Evolutionary conservation across 169 alveolate genomes (phyloP), one percentile per base, ranked within the genome.

Genomic region (Toxoplasma gondii): DNA sequence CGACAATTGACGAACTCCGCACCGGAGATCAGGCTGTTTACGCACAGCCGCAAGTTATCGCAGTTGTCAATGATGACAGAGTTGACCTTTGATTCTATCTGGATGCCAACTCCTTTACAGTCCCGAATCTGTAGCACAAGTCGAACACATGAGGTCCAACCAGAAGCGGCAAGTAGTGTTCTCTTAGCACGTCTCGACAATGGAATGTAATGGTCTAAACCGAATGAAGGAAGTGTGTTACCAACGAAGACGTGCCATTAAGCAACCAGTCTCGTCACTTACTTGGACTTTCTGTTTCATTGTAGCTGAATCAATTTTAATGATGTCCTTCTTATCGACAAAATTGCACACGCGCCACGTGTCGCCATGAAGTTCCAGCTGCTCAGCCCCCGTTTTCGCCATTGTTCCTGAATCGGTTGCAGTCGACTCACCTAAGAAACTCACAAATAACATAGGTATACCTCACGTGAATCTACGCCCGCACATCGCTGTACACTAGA

Each of bases 1-100:
- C 88, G 93, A 41, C 96, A 95, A 91, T 95, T 93, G 81, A 96
- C 96, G 27, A 95, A 93, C 84, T 96, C 97, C 7, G 95, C 95
- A 0, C 97, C 88, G 4, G 97, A 94, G 29, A 96, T 96, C 88
- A 96, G 43, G 67, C 92, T 92, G 39, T n/a, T 27, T 19, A 92
- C 95, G 91, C 95, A 92, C 53, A 92, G 88, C 31, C 95, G 92
- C 53, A 74, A 29, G 64, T 92, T 74, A 22, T 69, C 78, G 38
- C 95, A 92, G 83, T 82, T 58, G 74, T 92, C 95, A 39, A 92
- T 22, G 38, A 92, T 82, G 74, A 92, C 39, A 0, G 95, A 92
- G 70, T 92, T 92, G 83, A 92, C 86, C 88, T 92, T 92, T 45
- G 88, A 24, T 70, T 92, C 95, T 7, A 92, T 90, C 54, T 92